Evolutionary conservation across 2,329 filamentous ascomycete genomes (phyloP).

Genomic region (Neonectria hederae): DNA sequence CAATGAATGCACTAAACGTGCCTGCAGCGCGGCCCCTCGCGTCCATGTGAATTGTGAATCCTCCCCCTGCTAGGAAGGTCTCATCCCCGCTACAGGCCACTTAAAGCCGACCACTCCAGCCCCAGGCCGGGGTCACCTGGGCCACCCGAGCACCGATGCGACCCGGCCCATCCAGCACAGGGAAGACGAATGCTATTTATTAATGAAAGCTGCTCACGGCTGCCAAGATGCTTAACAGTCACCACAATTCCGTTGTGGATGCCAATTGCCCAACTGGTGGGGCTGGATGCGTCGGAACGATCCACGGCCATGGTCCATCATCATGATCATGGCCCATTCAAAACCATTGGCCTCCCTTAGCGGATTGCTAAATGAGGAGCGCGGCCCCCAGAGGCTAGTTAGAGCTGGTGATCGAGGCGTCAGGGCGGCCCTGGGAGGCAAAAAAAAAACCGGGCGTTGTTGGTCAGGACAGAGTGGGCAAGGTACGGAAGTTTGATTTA

Average conservation of each 20-base stretch:
- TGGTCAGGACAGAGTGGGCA: neutral
- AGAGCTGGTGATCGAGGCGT: constrained; percentile 5
- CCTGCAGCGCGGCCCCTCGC: constrained; percentile 5
- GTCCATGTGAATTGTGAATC: neutral
- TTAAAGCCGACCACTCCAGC: neutral
- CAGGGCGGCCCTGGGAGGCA: neutral
- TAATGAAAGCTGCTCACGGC: neutral
- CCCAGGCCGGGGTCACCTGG: neutral
- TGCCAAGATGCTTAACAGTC: constrained; percentile 3
- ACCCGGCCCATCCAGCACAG: neutral
- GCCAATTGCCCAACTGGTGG: constrained; percentile 19
- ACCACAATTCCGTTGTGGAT: neutral
- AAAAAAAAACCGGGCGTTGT: neutral
- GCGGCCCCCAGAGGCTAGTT: neutral
- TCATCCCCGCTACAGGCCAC: neutral
- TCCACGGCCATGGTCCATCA: constrained; percentile 7
- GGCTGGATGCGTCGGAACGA: constrained; percentile 10
- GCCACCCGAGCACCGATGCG: constrained; percentile 1
- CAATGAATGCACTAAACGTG: constrained; percentile 7
- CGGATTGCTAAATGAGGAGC: constrained; percentile 24
- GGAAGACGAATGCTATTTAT: constrained; percentile 7
- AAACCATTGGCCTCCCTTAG: neutral
- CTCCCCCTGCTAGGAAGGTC: constrained; percentile 3
- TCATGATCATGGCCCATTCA: neutral
- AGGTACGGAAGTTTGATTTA: constrained; percentile 6